Conservation (phyloP, 768 basidiomycete species). For the Boletus barrowsii region DNA sequence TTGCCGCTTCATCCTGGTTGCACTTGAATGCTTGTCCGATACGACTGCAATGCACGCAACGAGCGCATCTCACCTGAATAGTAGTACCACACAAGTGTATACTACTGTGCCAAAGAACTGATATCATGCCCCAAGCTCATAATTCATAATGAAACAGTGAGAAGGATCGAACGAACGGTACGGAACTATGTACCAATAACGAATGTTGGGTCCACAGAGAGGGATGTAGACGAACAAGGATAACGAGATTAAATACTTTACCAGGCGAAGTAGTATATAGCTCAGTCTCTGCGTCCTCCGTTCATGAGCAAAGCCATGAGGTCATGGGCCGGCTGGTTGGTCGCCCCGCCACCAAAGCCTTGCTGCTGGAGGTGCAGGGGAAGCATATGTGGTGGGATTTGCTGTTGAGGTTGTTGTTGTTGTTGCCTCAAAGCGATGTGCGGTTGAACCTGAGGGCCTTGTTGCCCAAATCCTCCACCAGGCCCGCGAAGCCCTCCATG, state of each 20-base stretch:
- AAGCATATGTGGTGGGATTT: slow-evolving; percentile 51
- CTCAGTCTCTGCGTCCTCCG: slow-evolving; percentile 63
- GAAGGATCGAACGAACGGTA: slow-evolving; percentile 21
- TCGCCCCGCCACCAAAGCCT: slow-evolving; percentile 42
- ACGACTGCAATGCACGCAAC: slow-evolving; percentile 6
- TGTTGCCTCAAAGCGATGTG: slow-evolving; percentile 34
- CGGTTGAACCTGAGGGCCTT: slow-evolving; percentile 31
- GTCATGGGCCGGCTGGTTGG: slow-evolving; percentile 64
- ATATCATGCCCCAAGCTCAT: slow-evolving; percentile 17
- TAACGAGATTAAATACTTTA: slow-evolving; percentile 14
- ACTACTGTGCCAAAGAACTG: not conserved
- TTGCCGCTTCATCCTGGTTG: slow-evolving; percentile 15
- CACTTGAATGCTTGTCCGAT: not conserved
- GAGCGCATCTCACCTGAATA: slow-evolving; percentile 3
- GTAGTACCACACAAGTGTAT: not conserved
- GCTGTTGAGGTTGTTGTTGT: slow-evolving; percentile 40
- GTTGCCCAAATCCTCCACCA: slow-evolving; percentile 40
- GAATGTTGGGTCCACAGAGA: slow-evolving; percentile 28
- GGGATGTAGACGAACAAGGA: slow-evolving; percentile 5
- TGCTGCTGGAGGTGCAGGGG: slow-evolving; percentile 64
- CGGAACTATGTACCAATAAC: slow-evolving; percentile 33
- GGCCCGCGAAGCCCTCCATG: slow-evolving; percentile 45
- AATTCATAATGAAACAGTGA: slow-evolving; percentile 27
- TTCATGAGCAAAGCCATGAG: slow-evolving; percentile 85
- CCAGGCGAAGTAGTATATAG: slow-evolving; percentile 9